Conservation (phyloP, 23 red algal species). For the Gracilaria caudata region DNA sequence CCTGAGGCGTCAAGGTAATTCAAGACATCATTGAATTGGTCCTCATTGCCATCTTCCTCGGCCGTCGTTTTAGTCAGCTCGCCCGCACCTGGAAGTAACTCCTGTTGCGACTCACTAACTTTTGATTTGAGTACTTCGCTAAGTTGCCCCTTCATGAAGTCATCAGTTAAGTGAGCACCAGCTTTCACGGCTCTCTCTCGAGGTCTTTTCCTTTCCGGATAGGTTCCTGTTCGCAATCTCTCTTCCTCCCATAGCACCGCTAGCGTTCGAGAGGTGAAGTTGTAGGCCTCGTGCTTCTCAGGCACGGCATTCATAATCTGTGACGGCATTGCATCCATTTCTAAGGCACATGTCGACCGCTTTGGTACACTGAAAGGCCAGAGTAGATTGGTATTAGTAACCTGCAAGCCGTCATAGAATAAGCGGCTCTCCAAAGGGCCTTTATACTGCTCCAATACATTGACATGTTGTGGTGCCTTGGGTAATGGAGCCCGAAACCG, state of each 20-base stretch:
- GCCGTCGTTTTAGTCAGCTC: not conserved
- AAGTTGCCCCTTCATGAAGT: slow-evolving; percentile 9
- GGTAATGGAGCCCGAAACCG: slow-evolving; percentile 82
- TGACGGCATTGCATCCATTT: slow-evolving; percentile 66
- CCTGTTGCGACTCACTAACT: no score
- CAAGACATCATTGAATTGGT: slow-evolving; percentile 38
- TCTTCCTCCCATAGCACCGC: slow-evolving; percentile 71
- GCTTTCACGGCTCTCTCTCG: slow-evolving; percentile 19
- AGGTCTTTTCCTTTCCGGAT: slow-evolving; percentile 2
- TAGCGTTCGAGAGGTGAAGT: slow-evolving; percentile 34
- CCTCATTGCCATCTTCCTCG: slow-evolving; percentile 19
- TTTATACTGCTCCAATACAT: not conserved
- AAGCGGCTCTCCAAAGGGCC: not conserved
- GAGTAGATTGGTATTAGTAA: not conserved
- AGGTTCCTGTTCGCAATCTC: slow-evolving; percentile 37
- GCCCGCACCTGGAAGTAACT: no score
- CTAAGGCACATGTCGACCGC: slow-evolving; percentile 47
- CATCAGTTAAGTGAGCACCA: slow-evolving; percentile 40
- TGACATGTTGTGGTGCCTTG: not conserved
- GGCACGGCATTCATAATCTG: slow-evolving; percentile 64
- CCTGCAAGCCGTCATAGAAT: slow-evolving; percentile 5
- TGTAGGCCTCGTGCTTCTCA: not conserved
- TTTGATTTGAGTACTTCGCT: slow-evolving; percentile 14
- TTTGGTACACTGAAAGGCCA: slow-evolving; percentile 27
- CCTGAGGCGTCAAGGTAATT: slow-evolving; percentile 29